phyloP scores from a whole-genome alignment of 768 basidiomycete genomes.

The Russula earlei region DNA sequence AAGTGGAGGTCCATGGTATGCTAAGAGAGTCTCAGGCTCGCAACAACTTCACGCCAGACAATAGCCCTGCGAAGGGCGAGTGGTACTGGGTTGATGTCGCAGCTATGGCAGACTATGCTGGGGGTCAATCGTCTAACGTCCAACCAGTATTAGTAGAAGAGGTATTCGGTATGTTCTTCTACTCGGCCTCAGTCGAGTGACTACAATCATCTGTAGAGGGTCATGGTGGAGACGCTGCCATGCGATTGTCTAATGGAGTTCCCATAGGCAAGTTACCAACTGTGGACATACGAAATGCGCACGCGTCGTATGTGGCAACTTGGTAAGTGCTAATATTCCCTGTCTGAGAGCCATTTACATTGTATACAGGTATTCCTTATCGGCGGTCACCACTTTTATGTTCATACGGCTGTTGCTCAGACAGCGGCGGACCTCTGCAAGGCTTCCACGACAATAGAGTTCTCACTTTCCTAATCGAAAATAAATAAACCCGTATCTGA shows the following conservation, averaged over 20 bases:
- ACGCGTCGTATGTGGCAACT: constrained; percentile 89
- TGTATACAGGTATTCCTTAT: constrained; percentile 72
- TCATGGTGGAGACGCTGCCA: constrained; percentile 63
- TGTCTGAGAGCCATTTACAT: neutral
- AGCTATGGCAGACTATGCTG: constrained; percentile 68
- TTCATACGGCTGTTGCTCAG: constrained; percentile 57
- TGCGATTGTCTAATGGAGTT: constrained; percentile 54
- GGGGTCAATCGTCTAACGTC: constrained; percentile 59
- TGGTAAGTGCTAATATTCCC: constrained; percentile 46
- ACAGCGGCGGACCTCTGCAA: constrained; percentile 39
- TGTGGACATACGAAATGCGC: constrained; percentile 87
- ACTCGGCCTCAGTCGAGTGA: neutral
- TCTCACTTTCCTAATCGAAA: neutral
- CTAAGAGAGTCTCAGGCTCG: constrained; percentile 65
- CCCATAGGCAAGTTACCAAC: constrained; percentile 79
- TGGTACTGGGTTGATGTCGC: constrained; percentile 92
- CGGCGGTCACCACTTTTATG: constrained; percentile 78
- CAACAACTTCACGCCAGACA: constrained; percentile 83
- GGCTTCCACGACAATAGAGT: constrained; percentile 44
- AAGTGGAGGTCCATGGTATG: constrained; percentile 79
- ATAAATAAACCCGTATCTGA: too few relatives aligned
- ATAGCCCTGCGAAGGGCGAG: constrained; percentile 62
- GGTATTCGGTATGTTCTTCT: constrained; percentile 66
- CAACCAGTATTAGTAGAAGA: constrained; percentile 89
- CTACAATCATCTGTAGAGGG: constrained; percentile 50